Evolutionary conservation across 768 basidiomycete genomes (phyloP).

Genomic region (Neoboletus brunneissimus): DNA sequence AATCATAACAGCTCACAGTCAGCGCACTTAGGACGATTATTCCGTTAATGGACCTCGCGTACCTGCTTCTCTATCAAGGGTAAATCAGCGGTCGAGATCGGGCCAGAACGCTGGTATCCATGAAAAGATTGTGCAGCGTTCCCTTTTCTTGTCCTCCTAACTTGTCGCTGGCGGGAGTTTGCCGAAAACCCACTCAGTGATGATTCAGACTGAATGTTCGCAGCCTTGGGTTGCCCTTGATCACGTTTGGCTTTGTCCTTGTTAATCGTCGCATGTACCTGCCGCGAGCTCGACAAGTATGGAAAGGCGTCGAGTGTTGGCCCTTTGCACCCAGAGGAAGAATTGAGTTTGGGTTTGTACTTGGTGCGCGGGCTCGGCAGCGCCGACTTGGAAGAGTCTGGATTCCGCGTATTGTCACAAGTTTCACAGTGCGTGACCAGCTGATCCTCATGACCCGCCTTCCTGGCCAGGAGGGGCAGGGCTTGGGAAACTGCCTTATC

Average conservation of each 20-base stretch:
- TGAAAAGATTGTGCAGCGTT: not conserved
- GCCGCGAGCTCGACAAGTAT: conserved; percentile 16
- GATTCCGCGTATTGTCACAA: conserved; percentile 1
- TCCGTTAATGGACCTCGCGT: conserved; percentile 27
- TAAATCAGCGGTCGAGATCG: conserved; percentile 20
- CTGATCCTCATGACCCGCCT: conserved; percentile 7
- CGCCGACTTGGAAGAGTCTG: conserved; percentile 5
- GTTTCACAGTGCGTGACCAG: conserved; percentile 2
- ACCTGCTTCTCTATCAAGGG: conserved; percentile 31
- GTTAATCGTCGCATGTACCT: conserved; percentile 6
- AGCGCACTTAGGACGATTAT: conserved; percentile 24
- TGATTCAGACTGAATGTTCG: not conserved
- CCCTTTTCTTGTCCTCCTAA: not conserved
- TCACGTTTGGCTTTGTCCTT: conserved; percentile 14
- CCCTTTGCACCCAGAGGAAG: conserved; percentile 11
- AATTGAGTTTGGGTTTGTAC: conserved; percentile 23
- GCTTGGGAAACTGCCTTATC: conserved; percentile 13
- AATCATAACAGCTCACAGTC: conserved; percentile 15
- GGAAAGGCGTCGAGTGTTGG: conserved; percentile 19
- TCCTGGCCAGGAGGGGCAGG: not conserved
- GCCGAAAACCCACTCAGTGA: conserved; percentile 4
- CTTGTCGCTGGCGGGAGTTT: conserved; percentile 1
- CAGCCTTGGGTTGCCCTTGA: conserved; percentile 1
- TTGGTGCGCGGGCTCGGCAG: conserved; percentile 31
- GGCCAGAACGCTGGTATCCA: conserved; percentile 12